Evolutionary conservation across 2,329 filamentous ascomycete species (phyloP), one percentile per base, ranked within the genome.

Genomic region (Meredithiella fracta): DNA sequence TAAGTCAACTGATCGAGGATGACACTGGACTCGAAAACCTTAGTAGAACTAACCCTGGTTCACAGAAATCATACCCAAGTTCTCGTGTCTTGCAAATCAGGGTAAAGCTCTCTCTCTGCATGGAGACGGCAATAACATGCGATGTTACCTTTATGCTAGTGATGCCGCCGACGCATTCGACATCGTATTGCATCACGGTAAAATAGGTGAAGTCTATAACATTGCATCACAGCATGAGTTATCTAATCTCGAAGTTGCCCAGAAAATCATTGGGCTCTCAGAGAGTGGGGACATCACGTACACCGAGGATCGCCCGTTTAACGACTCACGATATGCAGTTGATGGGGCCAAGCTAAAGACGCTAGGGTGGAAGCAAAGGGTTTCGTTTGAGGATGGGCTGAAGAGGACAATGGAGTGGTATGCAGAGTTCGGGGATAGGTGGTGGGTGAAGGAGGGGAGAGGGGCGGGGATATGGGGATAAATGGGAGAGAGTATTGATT

Each of bases 111-210:
- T 89, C 0, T 78, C 85, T 9, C 73, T 91, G 11, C 86, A 91
- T 65, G 86, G 86, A 26, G 80, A 88, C 61, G 86, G 86, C 29
- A 81, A 76, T 34, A 83, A 85, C 11, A 85, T 83, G 0, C 76
- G 86, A 29, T 75, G 85, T 56, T 92, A 90, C 65, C 75, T 92
- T 7, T 91, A 82, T 62, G 86, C 84, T 1, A 82, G 80, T 7
- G 86, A 92, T 65, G 86, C 85, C 1, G 83, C 83, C 3, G 85
- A 91, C 64, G 86, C 85, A 1, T 85, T 91, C 63, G 86, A 92
- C 69, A 88, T 85, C 0, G 88, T 92, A 63, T 74, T 92, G 23
- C 86, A 92, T 73, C 82, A 80, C 63, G 86, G 86, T 20, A 70
- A 75, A 52, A 72, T 85, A 34, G 85, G 85, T 1, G 82, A 89